Percentiles rank a stretch among this genome's conserved stretches.
These are phyloP conservation scores for Gaeumannomyces tritici DNA, from an alignment of 2,329 filamentous ascomycete species.

Conservation along the genomic window DNA sequence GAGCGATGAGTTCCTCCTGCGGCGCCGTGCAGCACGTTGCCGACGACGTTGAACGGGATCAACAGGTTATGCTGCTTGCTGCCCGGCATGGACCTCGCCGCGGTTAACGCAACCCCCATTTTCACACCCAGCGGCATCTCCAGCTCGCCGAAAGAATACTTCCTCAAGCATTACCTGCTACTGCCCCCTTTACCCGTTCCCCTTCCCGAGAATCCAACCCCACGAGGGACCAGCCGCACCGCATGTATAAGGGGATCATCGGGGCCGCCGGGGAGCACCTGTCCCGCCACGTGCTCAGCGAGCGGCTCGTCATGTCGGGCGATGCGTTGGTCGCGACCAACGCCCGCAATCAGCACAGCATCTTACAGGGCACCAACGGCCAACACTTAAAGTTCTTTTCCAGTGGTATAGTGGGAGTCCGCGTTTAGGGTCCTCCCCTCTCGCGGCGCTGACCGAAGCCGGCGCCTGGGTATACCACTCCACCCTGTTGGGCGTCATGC, in stretches of 20 bases:
- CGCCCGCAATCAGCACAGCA: not conserved
- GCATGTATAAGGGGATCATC: conserved; percentile 18
- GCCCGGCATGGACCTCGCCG: conserved; percentile 54
- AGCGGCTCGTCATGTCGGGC: conserved; percentile 36
- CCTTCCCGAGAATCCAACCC: too few relatives aligned
- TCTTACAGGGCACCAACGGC: conserved; percentile 19
- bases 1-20: conserved; percentile 40
- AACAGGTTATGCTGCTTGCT: conserved; percentile 44
- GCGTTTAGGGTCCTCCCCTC: conserved; percentile 46
- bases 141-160: conserved; percentile 54
- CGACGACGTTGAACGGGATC: conserved; percentile 42
- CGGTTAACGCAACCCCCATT: conserved; percentile 39
- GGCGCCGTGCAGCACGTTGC: conserved; percentile 50
- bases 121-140: conserved; percentile 47
- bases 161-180: conserved; percentile 56
- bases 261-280: conserved; percentile 27
- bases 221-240: conserved; percentile 26
- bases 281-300: conserved; percentile 26
- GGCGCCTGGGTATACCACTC: conserved; percentile 55
- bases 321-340: conserved; percentile 18
- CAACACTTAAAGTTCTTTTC: conserved; percentile 55
- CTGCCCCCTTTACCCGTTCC: too few relatives aligned
- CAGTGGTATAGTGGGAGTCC: conserved; percentile 57
- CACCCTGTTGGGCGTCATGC: conserved; percentile 45
- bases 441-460: conserved; percentile 48